Evolutionary conservation across 176 grass and related monocot species (phyloP), one percentile per base, ranked within the genome.

Genomic region (Saccharum spontaneum): DNA sequence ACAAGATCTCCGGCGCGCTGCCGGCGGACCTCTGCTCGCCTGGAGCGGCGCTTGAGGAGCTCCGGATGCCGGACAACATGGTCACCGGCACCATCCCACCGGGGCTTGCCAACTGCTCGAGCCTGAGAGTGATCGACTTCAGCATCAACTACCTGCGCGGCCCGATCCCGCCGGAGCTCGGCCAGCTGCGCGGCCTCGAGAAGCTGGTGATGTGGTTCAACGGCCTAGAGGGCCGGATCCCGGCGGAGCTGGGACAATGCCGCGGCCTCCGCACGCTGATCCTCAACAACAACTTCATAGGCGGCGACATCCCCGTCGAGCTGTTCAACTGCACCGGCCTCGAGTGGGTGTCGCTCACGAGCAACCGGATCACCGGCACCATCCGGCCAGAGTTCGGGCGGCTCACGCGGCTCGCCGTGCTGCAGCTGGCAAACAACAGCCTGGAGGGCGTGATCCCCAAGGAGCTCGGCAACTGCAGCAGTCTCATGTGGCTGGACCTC

Each of bases 121-220:
- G 75, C 26, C 89, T 98, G 13, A 82, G 70, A 68, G 94, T 93
- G 23, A 78, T 98, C 54, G 96, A 98, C 64, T 78, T 98, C 69
- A 98, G 96, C 87, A 93, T 98, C 83, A 98, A 98, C 75, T 98
- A 95, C 68, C 87, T 98, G 1, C 73, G 75, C 22, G 96, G 96
- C 11, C 37, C 78, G 46, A 95, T 98, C 77, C 96, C 96, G 73
- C 86, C 82, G 68, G 91, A 98, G 87, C 55, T 98, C 20, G 93
- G 96, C 33, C 68, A 38, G 54, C 93, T 98, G 7, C 82, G 45
- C 13, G 76, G 33, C 5, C 69, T 98, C 8, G 93, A 98, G 81
- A 84, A 98, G 75, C 82, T 98, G 70, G 89, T 95, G 84, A 82
- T 93, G 72, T 98, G 96, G 96, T 95, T 98, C 71, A 98, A 98